A percentile compares a stretch with the other conserved stretches of the same genome.
Evolutionary conservation across 805 yeast genomes (phyloP).

Genomic region (Sungouiella blattae): DNA sequence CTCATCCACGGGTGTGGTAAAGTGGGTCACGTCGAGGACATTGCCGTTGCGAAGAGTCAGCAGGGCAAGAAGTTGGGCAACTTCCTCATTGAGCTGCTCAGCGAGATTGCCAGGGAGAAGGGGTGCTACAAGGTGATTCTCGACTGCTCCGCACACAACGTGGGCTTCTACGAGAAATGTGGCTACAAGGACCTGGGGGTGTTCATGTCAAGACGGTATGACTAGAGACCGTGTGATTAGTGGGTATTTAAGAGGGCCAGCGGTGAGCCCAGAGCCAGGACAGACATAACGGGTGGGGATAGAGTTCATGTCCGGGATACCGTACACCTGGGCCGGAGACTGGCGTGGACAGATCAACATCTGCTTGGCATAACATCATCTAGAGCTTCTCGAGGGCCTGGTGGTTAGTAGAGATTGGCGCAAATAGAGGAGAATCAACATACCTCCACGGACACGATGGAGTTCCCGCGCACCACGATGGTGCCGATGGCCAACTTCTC

Average conservation of each 20-base stretch:
- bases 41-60: constrained; percentile 67
- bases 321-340: too few species aligned
- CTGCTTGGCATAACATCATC: too few species aligned
- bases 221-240: constrained; percentile 6
- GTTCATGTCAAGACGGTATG: constrained; percentile 59
- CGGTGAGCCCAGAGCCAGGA: too few species aligned
- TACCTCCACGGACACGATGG: constrained; percentile 70
- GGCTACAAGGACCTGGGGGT: constrained; percentile 64
- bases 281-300: too few species aligned
- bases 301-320: too few species aligned
- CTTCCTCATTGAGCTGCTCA: constrained; percentile 58
- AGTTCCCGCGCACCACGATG: constrained; percentile 73
- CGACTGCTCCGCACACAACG: constrained; percentile 83
- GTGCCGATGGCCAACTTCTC: constrained; percentile 60
- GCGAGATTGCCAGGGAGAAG: constrained; percentile 49
- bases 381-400: constrained; percentile 35
- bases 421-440: constrained; percentile 14
- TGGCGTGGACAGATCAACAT: too few species aligned
- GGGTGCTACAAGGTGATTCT: constrained; percentile 88
- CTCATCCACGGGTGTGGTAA: constrained; percentile 78
- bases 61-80: constrained; percentile 85
- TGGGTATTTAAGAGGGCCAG: too few species aligned
- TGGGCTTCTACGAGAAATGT: constrained; percentile 85
- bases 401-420: constrained; percentile 25
- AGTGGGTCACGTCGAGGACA: constrained; percentile 95